phyloP scores from a whole-genome alignment of 306 rosid species.

The Corylus avellana region DNA sequence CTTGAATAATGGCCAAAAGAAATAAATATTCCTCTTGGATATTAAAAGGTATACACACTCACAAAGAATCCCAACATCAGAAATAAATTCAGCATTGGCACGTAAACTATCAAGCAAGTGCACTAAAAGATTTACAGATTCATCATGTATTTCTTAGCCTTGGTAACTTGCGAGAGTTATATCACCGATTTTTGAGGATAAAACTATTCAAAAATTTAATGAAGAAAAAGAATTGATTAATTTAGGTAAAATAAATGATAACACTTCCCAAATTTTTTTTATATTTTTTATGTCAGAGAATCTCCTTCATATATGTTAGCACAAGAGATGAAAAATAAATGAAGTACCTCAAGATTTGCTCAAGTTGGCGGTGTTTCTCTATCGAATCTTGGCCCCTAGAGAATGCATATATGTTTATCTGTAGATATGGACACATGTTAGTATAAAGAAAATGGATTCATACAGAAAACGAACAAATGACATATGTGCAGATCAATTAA shows the following conservation, averaged over 20 bases:
- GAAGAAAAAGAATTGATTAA: neutral
- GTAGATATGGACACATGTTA: conserved; percentile 36
- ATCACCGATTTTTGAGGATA: neutral
- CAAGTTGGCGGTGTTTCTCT: conserved; percentile 81
- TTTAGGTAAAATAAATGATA: neutral
- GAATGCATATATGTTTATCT: conserved; percentile 81
- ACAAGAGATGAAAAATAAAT: neutral
- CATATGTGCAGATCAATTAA: neutral
- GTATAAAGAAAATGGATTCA: neutral
- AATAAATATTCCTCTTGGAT: conserved; percentile 10
- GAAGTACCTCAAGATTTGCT: conserved; percentile 81
- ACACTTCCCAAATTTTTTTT: neutral
- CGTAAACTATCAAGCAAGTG: neutral
- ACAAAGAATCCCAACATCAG: neutral
- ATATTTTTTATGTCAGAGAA: neutral
- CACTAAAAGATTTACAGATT: neutral
- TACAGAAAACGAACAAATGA: neutral
- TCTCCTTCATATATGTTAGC: conserved; percentile 16
- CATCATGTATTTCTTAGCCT: neutral
- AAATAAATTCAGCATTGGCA: neutral
- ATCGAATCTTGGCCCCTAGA: conserved; percentile 96
- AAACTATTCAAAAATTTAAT: neutral
- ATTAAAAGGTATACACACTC: neutral
- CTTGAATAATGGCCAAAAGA: conserved; percentile 47
- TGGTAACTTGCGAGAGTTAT: neutral